Evolutionary conservation across 352 stramenopile species (phyloP).

Genomic region (Thalassiosira mediterranea): DNA sequence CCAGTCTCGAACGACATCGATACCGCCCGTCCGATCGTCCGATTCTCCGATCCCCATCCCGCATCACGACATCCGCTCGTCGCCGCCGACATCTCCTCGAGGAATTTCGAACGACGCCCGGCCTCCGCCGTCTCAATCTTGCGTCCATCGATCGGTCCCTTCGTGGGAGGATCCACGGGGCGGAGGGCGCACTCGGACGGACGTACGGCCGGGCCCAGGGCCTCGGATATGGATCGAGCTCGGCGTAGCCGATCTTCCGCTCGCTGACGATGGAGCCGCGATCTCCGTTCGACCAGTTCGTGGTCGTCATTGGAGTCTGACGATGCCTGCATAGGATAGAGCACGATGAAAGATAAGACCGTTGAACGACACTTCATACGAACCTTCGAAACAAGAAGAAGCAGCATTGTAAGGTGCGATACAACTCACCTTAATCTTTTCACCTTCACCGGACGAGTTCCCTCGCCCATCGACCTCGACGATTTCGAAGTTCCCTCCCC

Average conservation of each 20-base stretch:
- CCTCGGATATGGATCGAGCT: constrained; percentile 16
- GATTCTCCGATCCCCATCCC: too few relatives aligned
- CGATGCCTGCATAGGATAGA: background rate
- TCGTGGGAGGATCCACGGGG: constrained; percentile 16
- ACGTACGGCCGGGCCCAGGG: constrained; percentile 22
- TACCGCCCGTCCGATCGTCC: too few relatives aligned
- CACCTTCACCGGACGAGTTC: background rate
- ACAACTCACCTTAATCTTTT: background rate
- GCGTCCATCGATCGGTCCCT: constrained; percentile 15
- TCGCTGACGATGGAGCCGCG: background rate
- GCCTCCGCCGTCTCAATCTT: too few relatives aligned
- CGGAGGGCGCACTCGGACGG: constrained; percentile 39
- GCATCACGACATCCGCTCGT: too few relatives aligned
- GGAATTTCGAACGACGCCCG: too few relatives aligned
- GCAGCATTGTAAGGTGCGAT: too few relatives aligned
- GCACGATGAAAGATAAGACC: background rate
- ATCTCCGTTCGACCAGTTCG: background rate
- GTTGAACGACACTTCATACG: background rate
- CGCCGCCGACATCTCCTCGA: too few relatives aligned
- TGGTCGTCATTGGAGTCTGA: background rate
- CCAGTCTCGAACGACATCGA: too few relatives aligned
- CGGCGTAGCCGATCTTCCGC: too few relatives aligned
- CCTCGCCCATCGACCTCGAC: background rate
- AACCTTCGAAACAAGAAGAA: too few relatives aligned
- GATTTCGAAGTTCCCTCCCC: too few relatives aligned